Evolutionary conservation across 805 yeast species (phyloP).

Genomic region (Dipodascus albidus): DNA sequence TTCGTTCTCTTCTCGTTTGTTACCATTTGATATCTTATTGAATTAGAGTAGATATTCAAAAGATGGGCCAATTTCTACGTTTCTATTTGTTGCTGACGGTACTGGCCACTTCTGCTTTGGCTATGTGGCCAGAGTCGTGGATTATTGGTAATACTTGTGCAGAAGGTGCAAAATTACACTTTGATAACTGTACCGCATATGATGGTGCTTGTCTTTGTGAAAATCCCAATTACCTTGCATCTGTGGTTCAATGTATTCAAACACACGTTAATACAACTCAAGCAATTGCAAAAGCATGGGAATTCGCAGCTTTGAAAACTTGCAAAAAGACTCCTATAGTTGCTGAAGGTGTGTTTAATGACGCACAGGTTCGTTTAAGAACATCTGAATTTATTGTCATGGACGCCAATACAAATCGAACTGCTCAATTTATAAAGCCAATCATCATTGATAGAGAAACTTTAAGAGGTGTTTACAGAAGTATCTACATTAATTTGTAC

Average conservation of each 20-base stretch:
- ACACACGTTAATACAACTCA: slow-evolving; percentile 15
- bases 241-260: slow-evolving; percentile 24
- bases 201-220: slow-evolving; percentile 24
- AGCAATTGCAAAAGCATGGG: slow-evolving; percentile 20
- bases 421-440: slow-evolving; percentile 2
- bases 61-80: background rate
- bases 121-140: slow-evolving; percentile 17
- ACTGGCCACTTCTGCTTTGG: slow-evolving; percentile 2
- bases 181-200: slow-evolving; percentile 12
- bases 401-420: slow-evolving; percentile 10
- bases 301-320: slow-evolving; percentile 16
- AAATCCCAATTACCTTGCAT: slow-evolving; percentile 17
- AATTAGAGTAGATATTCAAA: background rate
- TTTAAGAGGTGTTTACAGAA: slow-evolving; percentile 5
- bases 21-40: too few species aligned
- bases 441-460: background rate
- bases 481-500: slow-evolving; percentile 10
- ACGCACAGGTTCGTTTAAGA: slow-evolving; percentile 9
- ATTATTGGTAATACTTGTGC: slow-evolving; percentile 15
- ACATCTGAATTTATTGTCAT: slow-evolving; percentile 6
- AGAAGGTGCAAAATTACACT: slow-evolving; percentile 10
- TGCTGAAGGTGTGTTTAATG: slow-evolving; percentile 9
- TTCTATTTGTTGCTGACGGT: background rate
- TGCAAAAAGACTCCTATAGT: slow-evolving; percentile 15
- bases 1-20: background rate